Percentiles rank a stretch among this genome's conserved stretches.
Evolutionary conservation across 768 basidiomycete genomes (phyloP).

Genomic region (Suillus hirtellus): DNA sequence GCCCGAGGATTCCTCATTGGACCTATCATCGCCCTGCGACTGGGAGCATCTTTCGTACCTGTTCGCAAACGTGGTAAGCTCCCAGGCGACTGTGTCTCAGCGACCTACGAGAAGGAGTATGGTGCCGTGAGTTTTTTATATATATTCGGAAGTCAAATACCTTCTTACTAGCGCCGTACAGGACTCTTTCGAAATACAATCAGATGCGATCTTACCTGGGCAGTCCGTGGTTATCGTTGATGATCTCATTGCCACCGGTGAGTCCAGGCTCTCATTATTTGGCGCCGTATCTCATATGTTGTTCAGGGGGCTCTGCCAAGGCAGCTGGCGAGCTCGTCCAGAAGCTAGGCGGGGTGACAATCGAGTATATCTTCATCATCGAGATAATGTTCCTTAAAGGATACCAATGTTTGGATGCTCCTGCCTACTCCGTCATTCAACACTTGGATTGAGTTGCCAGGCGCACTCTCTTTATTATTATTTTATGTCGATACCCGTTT

Average conservation of each 20-base stretch:
- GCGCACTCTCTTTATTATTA: constrained; percentile 25
- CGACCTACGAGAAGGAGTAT: constrained; percentile 90
- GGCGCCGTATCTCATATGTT: constrained; percentile 5
- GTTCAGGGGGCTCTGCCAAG: constrained; percentile 84
- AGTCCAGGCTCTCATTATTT: constrained; percentile 17
- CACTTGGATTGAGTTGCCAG: constrained; percentile 47
- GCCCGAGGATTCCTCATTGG: constrained; percentile 95
- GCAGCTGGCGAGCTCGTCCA: constrained; percentile 89
- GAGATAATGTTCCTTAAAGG: constrained; percentile 79
- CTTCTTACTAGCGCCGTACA: constrained; percentile 30
- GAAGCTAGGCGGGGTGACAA: constrained; percentile 77
- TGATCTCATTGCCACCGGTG: constrained; percentile 95
- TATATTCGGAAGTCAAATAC: constrained; percentile 3
- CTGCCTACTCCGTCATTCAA: constrained; percentile 87
- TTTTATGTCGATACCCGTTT: constrained; percentile 14
- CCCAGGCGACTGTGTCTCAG: constrained; percentile 79
- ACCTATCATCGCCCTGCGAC: constrained; percentile 84
- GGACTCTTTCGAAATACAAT: constrained; percentile 98
- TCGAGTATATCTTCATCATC: constrained; percentile 95
- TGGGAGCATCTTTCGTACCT: constrained; percentile 94
- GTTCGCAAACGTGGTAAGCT: constrained; percentile 94
- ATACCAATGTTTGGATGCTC: constrained; percentile 76
- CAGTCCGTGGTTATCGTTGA: constrained; percentile 88
- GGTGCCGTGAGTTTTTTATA: constrained; percentile 57
- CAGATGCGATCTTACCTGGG: constrained; percentile 77